Base-by-base conservation (phyloP, 345 rosid genomes). In the Kernera saxatilis region DNA sequence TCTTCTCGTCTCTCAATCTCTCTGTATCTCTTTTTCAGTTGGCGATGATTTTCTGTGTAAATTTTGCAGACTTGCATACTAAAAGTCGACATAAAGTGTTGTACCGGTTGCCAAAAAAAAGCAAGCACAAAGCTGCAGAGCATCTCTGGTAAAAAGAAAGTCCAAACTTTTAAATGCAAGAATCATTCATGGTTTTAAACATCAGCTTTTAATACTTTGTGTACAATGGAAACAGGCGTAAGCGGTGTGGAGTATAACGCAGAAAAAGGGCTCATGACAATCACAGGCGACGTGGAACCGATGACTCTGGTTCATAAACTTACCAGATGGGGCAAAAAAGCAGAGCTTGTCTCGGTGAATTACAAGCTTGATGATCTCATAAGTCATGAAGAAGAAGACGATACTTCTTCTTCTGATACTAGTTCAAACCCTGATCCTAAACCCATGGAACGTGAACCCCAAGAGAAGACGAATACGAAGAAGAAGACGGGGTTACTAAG, bases 211-310 rank as follows among this genome's bases (percentile, higher is more conserved):
- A 22, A 63, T 26, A n/a, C 23, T 50, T 62, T 3, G 50, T 35
- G 18, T 44, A 6, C 5, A 35, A 36, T 64, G 35, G 15, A 65
- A 35, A 57, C 36, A 74, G 72, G 78, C n/a, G 78, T 74, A 12
- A 21, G 4, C 2, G 45, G 32, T 58, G 72, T 27, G 5, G 62
- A 49, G 45, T 74, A 66, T 15, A 40, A 74, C 29, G 17, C 2
- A 30, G 46, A 21, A 15, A 45, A 49, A 66, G 72, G 78, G 0
- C 65, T 67, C 36, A 48, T 74, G 78, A 67, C 21, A 2, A 45
- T 74, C 60, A 56, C 46, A 48, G 77, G 72, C 18, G 45, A 74
- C 19, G 67, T 74, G 1, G 70, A 74, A 1, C 77, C 77, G 0
- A 39, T 19, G 60, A 27, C 35, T 49, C 54, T 74, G 0, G 37